These are phyloP conservation scores for Emericellopsis cladophorae DNA, from an alignment of 2,329 filamentous ascomycete genomes.

Conservation along the genomic window DNA sequence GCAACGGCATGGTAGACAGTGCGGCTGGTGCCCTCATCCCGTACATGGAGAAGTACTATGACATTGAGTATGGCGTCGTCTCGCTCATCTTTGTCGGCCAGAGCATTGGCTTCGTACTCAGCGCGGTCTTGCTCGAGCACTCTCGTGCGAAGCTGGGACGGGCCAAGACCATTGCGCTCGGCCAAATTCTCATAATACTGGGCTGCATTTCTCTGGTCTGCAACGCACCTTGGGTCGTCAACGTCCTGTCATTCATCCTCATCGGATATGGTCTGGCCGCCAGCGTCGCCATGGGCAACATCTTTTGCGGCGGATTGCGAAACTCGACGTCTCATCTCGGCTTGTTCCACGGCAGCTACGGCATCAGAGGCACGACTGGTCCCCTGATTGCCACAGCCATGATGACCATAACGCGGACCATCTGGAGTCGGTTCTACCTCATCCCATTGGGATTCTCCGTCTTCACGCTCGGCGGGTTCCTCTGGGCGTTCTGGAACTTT, in stretches of 20 bases:
- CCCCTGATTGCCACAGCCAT: conserved; percentile 67
- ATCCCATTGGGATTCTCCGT: conserved; percentile 47
- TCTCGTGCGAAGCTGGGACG: conserved; percentile 52
- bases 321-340: conserved; percentile 45
- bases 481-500: conserved; percentile 59
- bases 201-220: conserved; percentile 55
- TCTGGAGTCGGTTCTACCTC: conserved; percentile 65
- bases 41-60: conserved; percentile 62
- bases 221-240: conserved; percentile 56
- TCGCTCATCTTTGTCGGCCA: conserved; percentile 74
- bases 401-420: conserved; percentile 40
- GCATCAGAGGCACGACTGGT: conserved; percentile 50
- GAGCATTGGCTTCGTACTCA: conserved; percentile 62
- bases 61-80: conserved; percentile 65
- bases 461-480: conserved; percentile 41
- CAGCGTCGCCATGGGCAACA: conserved; percentile 44
- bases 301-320: conserved; percentile 42
- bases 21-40: conserved; percentile 70
- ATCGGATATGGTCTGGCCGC: conserved; percentile 46
- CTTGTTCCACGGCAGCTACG: conserved; percentile 54
- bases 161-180: conserved; percentile 47
- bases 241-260: conserved; percentile 58
- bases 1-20: conserved; percentile 61
- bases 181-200: conserved; percentile 40
- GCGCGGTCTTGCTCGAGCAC: conserved; percentile 56